Percentiles rank a stretch among this genome's conserved stretches.
These are phyloP conservation scores for Rhodomyrtus tomentosa DNA, from an alignment of 345 rosid genomes.

Conservation along the genomic window DNA sequence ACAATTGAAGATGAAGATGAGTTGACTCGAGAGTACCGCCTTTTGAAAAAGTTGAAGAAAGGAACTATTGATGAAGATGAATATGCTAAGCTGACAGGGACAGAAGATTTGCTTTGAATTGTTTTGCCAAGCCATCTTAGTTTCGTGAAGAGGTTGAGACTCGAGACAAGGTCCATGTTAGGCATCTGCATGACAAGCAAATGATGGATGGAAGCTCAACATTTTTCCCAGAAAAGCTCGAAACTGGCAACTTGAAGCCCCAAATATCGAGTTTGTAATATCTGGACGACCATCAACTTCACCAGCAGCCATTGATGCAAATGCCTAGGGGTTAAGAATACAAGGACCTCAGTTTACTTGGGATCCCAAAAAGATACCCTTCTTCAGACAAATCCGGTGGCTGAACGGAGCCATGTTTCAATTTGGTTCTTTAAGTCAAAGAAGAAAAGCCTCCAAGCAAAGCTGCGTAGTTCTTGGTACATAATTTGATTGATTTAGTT, in stretches of 20 bases:
- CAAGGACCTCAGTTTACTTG: background rate
- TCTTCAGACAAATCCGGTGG: background rate
- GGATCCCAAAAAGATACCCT: background rate
- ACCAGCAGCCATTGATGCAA: background rate
- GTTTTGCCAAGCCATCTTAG: background rate
- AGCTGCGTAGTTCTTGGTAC: background rate
- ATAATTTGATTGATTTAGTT: background rate
- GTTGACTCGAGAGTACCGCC: slow-evolving; percentile 50
- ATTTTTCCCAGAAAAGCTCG: background rate
- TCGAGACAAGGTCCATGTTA: background rate
- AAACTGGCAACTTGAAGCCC: background rate
- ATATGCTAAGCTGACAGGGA: slow-evolving; percentile 56
- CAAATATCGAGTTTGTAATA: background rate
- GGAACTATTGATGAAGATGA: slow-evolving; percentile 67
- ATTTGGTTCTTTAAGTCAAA: background rate
- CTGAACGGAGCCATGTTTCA: background rate
- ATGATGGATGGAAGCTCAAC: background rate
- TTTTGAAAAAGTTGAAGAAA: slow-evolving; percentile 51
- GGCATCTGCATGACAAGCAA: background rate
- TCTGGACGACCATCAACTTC: background rate
- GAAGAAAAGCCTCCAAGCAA: background rate
- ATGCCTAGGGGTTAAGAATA: background rate
- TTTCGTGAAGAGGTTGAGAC: background rate
- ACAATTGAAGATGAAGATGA: slow-evolving; percentile 69
- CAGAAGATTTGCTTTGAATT: slow-evolving; percentile 42